Conservation (phyloP, 306 rosid species). For the Cicer arietinum region DNA sequence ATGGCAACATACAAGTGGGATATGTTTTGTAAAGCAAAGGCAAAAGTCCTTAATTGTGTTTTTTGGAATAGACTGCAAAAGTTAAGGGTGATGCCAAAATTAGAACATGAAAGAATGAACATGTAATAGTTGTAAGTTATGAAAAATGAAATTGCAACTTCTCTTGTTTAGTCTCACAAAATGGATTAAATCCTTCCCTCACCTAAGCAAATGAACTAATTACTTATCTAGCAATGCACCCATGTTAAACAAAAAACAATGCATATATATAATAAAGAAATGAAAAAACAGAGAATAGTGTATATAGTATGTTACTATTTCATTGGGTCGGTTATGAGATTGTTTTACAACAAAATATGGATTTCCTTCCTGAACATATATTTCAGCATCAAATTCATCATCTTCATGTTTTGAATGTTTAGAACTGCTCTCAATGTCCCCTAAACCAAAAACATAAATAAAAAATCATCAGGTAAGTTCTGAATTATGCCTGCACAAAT, state of each 20-base stretch:
- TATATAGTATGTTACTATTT: constrained; percentile 43
- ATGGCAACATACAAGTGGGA: constrained; percentile 37
- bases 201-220: constrained; percentile 13
- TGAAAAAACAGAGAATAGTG: neutral
- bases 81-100: constrained; percentile 9
- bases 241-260: neutral
- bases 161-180: neutral
- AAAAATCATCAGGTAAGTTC: neutral
- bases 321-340: constrained; percentile 1
- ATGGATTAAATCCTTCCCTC: too few species aligned
- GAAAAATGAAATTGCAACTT: constrained; percentile 5
- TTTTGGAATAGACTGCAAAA: constrained; percentile 40
- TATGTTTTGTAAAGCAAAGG: neutral
- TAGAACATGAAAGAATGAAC: neutral
- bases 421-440: neutral
- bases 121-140: neutral
- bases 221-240: neutral
- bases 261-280: neutral
- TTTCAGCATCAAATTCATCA: constrained; percentile 10
- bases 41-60: neutral
- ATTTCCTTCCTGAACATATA: constrained; percentile 31
- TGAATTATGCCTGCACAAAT: neutral
- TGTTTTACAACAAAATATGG: constrained; percentile 16
- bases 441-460: constrained; percentile 33
- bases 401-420: neutral